Conservation (phyloP, 2,329 filamentous ascomycete genomes). For the Zymoseptoria pseudotritici region DNA sequence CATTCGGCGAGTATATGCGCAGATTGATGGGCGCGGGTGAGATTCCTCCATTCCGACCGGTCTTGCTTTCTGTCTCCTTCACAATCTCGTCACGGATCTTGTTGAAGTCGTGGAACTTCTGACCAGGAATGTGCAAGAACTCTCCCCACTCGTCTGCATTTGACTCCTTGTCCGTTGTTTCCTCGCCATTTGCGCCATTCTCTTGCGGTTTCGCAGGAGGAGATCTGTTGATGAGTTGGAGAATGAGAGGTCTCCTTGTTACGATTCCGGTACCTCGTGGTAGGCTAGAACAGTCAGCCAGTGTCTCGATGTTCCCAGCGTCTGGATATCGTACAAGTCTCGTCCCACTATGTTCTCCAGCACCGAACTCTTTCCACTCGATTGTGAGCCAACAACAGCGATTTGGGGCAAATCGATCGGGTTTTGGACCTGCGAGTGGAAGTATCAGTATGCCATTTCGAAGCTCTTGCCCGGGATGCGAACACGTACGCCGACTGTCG, state of each 20-base stretch:
- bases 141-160: slow-evolving; percentile 97
- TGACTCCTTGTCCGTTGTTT: slow-evolving; percentile 72
- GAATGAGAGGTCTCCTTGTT: slow-evolving; percentile 86
- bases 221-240: slow-evolving; percentile 92
- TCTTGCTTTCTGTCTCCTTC: slow-evolving; percentile 92
- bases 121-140: slow-evolving; percentile 93
- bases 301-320: not conserved
- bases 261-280: slow-evolving; percentile 97
- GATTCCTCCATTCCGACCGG: slow-evolving; percentile 91
- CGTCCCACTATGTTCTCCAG: slow-evolving; percentile 97
- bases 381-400: slow-evolving; percentile 95
- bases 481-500: slow-evolving; percentile 73
- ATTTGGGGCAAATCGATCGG: slow-evolving; percentile 98
- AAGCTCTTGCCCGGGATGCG: slow-evolving; percentile 1
- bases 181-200: slow-evolving; percentile 74
- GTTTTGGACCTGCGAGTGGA: slow-evolving; percentile 71
- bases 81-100: slow-evolving; percentile 98
- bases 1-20: slow-evolving; percentile 96
- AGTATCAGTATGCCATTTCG: slow-evolving; percentile 12
- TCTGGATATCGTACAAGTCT: slow-evolving; percentile 71
- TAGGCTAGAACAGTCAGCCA: slow-evolving; percentile 52
- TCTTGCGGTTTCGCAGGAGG: slow-evolving; percentile 48
- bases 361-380: slow-evolving; percentile 98
- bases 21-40: slow-evolving; percentile 95
- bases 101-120: slow-evolving; percentile 97